Evolutionary conservation across 2,329 filamentous ascomycete species (phyloP).

Genomic region (Albophoma yamanashiensis): DNA sequence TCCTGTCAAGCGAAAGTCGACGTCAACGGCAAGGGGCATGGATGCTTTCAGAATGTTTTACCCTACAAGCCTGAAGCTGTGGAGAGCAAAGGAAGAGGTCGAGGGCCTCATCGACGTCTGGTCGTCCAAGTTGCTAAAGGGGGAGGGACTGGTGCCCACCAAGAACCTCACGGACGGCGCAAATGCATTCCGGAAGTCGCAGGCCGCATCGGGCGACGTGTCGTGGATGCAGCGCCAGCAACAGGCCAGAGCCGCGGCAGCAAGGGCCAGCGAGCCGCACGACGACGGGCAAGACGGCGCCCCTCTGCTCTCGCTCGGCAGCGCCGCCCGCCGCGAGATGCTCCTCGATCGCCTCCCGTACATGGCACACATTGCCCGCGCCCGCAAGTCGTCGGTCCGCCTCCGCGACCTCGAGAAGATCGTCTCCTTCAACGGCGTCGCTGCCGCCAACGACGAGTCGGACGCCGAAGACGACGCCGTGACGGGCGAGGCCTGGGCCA

Average conservation of each 20-base stretch:
- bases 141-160: slow-evolving; percentile 29
- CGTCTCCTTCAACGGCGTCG: slow-evolving; percentile 53
- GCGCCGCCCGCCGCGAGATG: slow-evolving; percentile 59
- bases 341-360: slow-evolving; percentile 83
- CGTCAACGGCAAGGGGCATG: slow-evolving; percentile 28
- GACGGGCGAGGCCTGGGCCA: slow-evolving; percentile 45
- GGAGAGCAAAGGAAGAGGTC: slow-evolving; percentile 74
- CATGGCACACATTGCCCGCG: slow-evolving; percentile 54
- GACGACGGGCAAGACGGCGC: slow-evolving; percentile 13
- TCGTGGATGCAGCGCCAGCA: slow-evolving; percentile 25
- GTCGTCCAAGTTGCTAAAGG: slow-evolving; percentile 49
- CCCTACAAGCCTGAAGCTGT: slow-evolving; percentile 72
- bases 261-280: slow-evolving; percentile 4
- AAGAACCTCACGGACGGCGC: slow-evolving; percentile 34
- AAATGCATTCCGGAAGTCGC: slow-evolving; percentile 35
- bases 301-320: slow-evolving; percentile 49
- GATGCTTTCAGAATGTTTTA: slow-evolving; percentile 89
- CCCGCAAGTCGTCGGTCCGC: slow-evolving; percentile 27
- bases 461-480: slow-evolving; percentile 33
- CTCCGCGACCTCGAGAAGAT: slow-evolving; percentile 56
- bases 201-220: slow-evolving; percentile 14
- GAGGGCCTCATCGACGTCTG: slow-evolving; percentile 63
- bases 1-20: slow-evolving; percentile 65
- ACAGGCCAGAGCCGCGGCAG: slow-evolving; percentile 9
- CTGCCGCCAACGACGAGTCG: slow-evolving; percentile 33